Evolutionary conservation across 768 basidiomycete species (phyloP).

Genomic region (Rhizopogon vulgaris): DNA sequence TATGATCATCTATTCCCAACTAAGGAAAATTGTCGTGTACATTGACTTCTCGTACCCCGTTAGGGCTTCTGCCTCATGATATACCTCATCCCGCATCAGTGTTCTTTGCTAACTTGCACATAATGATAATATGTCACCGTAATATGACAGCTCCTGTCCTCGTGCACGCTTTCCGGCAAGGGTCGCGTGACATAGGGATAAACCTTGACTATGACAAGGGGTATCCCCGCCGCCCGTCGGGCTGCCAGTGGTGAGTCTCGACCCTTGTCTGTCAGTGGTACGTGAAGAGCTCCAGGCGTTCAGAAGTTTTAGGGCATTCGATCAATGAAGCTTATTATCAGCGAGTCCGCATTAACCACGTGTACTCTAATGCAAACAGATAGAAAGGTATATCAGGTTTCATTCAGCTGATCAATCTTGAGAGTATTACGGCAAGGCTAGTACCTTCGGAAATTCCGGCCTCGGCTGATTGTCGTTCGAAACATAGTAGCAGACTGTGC

Average conservation of each 20-base stretch:
- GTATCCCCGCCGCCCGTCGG: neutral
- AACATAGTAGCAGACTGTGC: too few species aligned
- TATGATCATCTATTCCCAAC: neutral
- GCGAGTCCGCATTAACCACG: neutral
- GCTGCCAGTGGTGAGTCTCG: neutral
- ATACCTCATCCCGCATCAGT: neutral
- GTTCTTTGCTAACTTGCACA: neutral
- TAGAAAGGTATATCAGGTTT: too few species aligned
- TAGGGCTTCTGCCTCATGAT: too few species aligned
- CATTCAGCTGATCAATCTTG: neutral
- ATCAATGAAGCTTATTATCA: neutral
- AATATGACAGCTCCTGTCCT: neutral
- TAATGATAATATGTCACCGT: neutral
- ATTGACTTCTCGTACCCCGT: neutral
- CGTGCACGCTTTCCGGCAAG: neutral
- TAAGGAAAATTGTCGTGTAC: neutral
- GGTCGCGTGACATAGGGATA: neutral
- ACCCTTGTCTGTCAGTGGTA: neutral
- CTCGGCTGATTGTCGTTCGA: neutral
- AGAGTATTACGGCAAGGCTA: neutral
- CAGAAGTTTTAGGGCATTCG: too few species aligned
- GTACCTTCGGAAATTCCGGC: neutral
- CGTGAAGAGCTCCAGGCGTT: neutral
- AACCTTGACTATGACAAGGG: neutral
- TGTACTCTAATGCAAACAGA: neutral